A percentile compares a stretch with the other conserved stretches of the same genome.
Evolutionary conservation across 139 green algal species (phyloP).

Genomic region (Chlorella sp.): DNA sequence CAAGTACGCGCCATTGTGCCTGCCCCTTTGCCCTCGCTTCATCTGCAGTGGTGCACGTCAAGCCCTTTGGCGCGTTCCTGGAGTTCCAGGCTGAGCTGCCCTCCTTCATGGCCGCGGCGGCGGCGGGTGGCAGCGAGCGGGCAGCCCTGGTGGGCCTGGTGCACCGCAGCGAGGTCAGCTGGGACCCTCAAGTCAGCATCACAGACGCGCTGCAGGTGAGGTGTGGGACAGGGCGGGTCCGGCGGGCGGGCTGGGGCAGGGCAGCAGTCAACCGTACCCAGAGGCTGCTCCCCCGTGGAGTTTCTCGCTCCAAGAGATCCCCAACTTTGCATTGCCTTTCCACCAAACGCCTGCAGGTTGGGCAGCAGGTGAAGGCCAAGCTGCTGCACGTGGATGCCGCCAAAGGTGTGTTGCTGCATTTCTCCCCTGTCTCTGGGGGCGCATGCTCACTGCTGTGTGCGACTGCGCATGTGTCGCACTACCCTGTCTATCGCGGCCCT

Average conservation of each 20-base stretch:
- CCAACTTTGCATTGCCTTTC: too few species aligned
- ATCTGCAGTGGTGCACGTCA: constrained; percentile 31
- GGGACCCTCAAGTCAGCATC: constrained; percentile 10
- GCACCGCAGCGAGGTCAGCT: constrained; percentile 43
- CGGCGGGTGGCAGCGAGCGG: background rate
- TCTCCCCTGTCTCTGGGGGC: too few species aligned
- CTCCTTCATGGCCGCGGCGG: too few species aligned
- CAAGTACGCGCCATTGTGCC: too few species aligned
- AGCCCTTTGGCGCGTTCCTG: constrained; percentile 50
- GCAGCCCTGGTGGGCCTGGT: constrained; percentile 37
- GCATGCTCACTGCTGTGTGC: too few species aligned
- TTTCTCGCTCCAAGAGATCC: too few species aligned
- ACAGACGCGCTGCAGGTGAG: constrained; percentile 17
- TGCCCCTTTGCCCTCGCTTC: too few species aligned
- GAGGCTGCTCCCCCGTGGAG: too few species aligned
- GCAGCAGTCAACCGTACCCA: too few species aligned
- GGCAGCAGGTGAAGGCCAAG: constrained; percentile 29
- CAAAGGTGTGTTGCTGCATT: background rate
- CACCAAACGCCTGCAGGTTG: constrained; percentile 13
- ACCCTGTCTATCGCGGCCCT: too few species aligned
- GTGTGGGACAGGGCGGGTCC: background rate
- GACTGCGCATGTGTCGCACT: too few species aligned
- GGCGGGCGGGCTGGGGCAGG: too few species aligned
- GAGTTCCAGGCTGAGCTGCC: constrained; percentile 25
- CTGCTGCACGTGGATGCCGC: constrained; percentile 32